Evolutionary conservation across 768 basidiomycete genomes (phyloP).

Genomic region (Mycena leptocephala): DNA sequence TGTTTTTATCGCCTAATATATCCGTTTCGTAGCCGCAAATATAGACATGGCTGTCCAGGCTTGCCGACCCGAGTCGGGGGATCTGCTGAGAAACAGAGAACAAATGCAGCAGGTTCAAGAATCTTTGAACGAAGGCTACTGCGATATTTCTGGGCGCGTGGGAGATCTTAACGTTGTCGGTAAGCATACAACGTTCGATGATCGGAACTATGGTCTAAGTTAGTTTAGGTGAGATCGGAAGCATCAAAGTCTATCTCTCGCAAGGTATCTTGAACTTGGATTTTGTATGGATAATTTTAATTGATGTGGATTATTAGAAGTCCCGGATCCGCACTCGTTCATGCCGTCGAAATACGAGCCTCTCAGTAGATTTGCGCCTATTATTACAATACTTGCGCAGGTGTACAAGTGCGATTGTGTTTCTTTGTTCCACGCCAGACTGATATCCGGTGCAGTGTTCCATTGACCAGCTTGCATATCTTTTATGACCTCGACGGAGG

Average conservation of each 20-base stretch:
- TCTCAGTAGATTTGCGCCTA: slow-evolving; percentile 80
- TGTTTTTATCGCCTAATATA: neutral
- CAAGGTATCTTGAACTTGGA: slow-evolving; percentile 60
- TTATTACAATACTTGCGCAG: slow-evolving; percentile 75
- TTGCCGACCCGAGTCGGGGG: slow-evolving; percentile 78
- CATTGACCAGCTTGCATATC: slow-evolving; percentile 83
- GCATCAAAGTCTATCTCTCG: slow-evolving; percentile 75
- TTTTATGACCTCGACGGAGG: slow-evolving; percentile 89
- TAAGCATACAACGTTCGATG: slow-evolving; percentile 43
- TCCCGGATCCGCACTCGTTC: slow-evolving; percentile 65
- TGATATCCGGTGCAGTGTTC: slow-evolving; percentile 56
- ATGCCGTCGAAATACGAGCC: slow-evolving; percentile 69
- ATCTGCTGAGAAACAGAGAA: slow-evolving; percentile 74
- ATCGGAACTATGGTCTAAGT: slow-evolving; percentile 15
- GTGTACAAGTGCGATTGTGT: slow-evolving; percentile 67
- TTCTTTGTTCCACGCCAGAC: neutral
- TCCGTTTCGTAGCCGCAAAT: slow-evolving; percentile 64
- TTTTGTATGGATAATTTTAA: neutral
- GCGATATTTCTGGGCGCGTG: slow-evolving; percentile 79
- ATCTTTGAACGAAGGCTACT: slow-evolving; percentile 86
- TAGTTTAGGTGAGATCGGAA: slow-evolving; percentile 70
- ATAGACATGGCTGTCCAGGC: slow-evolving; percentile 82
- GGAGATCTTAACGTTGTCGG: slow-evolving; percentile 78
- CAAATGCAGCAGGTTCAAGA: slow-evolving; percentile 83
- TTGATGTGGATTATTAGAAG: slow-evolving; percentile 59